Base-by-base conservation (phyloP, 75 land plant genomes). In the Cupressus sempervirens region DNA sequence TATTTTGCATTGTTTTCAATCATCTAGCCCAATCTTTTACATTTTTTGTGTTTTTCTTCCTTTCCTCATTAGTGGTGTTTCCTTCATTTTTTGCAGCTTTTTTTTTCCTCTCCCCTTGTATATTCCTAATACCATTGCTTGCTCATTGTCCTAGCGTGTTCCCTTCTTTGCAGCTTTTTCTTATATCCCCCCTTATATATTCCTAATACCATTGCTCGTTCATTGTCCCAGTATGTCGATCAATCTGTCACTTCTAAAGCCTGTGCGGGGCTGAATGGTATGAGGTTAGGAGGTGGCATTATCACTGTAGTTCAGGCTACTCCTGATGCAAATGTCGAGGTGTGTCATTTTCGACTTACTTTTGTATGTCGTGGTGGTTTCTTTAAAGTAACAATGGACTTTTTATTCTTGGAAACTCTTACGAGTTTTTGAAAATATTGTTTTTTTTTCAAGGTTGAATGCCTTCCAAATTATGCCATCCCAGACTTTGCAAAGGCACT, bases 231-330 rank as follows among this genome's bases (percentile, higher is more conserved):
- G 99, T 97, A 94, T 88, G 83, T 88, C 41, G 99, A 97, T 88
- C 94, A 90, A 26, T 91, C 92, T 23, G 88, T 93, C 67, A 91
- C 96, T 35, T 82, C 77, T 40, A 96, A 93, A 89, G 99, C 99
- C 46, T 96, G 96, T 92, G 94, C 93, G 67, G 98, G 96, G 18
- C 89, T 97, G 34, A 97, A 94, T 92, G 99, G 99, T 20, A 90
- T 97, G 95, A 94, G 90, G 83, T 80, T 97, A 54, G 99, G 98
- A 74, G 94, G 90, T 43, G 65, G 83, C 54, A 83, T 96, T 15
- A 62, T 97, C 40, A 97, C 94, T 65, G 96, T 88, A 20, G 92
- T 93, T 83, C 93, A 90, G 84, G 96, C 96, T 38, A 53, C 88
- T 84, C 98, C 94, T 38, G 74, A 88, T 90, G 91, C 89, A 77